Evolutionary conservation across 1,284 basidiomycete species (phyloP).

Genomic region (Ceratobasidium sp.): DNA sequence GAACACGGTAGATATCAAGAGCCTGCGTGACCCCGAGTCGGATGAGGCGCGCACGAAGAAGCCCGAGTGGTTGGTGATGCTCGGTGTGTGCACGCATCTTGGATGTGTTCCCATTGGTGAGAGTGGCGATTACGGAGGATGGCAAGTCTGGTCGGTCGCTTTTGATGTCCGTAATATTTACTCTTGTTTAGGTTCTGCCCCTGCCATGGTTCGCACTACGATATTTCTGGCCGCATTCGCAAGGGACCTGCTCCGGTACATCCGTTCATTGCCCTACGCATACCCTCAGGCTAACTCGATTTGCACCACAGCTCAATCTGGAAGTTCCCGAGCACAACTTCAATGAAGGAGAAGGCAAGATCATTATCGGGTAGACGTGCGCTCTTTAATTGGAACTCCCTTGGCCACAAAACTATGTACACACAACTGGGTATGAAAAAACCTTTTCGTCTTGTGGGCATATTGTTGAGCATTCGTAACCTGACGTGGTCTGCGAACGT

Average conservation of each 20-base stretch:
- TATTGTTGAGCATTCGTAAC: too few relatives aligned
- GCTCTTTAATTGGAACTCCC: too few relatives aligned
- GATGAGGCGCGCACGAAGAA: conserved; percentile 92
- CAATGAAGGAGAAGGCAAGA: conserved; percentile 87
- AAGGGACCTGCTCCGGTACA: conserved; percentile 93
- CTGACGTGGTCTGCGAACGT: too few relatives aligned
- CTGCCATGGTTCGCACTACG: conserved; percentile 98
- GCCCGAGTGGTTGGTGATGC: conserved; percentile 98
- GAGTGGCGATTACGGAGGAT: conserved; percentile 97
- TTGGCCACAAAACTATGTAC: too few relatives aligned
- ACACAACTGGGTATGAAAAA: too few relatives aligned
- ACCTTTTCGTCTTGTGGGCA: too few relatives aligned
- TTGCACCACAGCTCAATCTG: conserved; percentile 79
- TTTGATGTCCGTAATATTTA: conserved; percentile 23
- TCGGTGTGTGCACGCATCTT: conserved; percentile 98
- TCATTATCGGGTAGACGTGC: conserved; percentile 80
- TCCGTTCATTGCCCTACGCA: conserved; percentile 45
- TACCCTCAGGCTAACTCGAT: conserved; percentile 43
- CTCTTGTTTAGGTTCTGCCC: conserved; percentile 81
- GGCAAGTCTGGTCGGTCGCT: conserved; percentile 63
- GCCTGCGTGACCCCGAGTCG: conserved; percentile 90
- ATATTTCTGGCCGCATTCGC: conserved; percentile 94
- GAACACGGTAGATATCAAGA: conserved; percentile 83
- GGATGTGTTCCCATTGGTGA: conserved; percentile 99
- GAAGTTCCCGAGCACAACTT: conserved; percentile 91